Evolutionary conservation across 257 asterid genomes (phyloP).

Genomic region (Leptodermis oblonga): DNA sequence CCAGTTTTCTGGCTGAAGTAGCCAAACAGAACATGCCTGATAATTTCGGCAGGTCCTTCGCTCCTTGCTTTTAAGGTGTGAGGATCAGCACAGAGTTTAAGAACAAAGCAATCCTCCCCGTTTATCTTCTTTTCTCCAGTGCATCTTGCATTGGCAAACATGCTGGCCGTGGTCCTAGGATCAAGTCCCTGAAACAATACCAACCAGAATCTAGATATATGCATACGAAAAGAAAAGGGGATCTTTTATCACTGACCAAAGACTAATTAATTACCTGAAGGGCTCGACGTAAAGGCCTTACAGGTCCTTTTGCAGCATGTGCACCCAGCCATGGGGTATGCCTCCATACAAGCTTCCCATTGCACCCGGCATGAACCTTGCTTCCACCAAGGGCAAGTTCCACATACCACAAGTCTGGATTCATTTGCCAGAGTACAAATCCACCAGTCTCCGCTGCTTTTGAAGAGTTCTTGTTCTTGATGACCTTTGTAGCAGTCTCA

Average conservation of each 20-base stretch:
- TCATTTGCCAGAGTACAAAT: conserved; percentile 85
- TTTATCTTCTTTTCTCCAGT: conserved; percentile 66
- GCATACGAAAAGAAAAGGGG: neutral
- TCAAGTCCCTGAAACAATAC: conserved; percentile 55
- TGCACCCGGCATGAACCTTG: conserved; percentile 80
- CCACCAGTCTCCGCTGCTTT: conserved; percentile 61
- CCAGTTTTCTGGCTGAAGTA: conserved; percentile 83
- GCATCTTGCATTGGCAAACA: conserved; percentile 62
- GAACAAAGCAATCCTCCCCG: conserved; percentile 71
- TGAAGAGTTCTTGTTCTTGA: conserved; percentile 51
- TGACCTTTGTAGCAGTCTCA: conserved; percentile 71
- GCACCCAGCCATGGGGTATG: conserved; percentile 94
- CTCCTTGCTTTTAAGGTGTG: conserved; percentile 67
- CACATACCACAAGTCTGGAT: conserved; percentile 81
- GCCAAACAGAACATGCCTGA: conserved; percentile 63
- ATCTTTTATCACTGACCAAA: neutral
- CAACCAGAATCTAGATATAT: neutral
- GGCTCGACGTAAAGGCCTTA: conserved; percentile 73
- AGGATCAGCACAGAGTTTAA: conserved; percentile 60
- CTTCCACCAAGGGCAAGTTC: conserved; percentile 77
- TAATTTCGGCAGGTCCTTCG: conserved; percentile 75
- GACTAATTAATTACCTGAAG: conserved; percentile 47
- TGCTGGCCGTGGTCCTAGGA: conserved; percentile 65
- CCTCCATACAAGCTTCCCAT: conserved; percentile 82
- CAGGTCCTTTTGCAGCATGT: conserved; percentile 83